A percentile compares a stretch with the other conserved stretches of the same genome.
phyloP scores from a whole-genome alignment of 1,139 yeast genomes.

The Lodderomyces theae region DNA sequence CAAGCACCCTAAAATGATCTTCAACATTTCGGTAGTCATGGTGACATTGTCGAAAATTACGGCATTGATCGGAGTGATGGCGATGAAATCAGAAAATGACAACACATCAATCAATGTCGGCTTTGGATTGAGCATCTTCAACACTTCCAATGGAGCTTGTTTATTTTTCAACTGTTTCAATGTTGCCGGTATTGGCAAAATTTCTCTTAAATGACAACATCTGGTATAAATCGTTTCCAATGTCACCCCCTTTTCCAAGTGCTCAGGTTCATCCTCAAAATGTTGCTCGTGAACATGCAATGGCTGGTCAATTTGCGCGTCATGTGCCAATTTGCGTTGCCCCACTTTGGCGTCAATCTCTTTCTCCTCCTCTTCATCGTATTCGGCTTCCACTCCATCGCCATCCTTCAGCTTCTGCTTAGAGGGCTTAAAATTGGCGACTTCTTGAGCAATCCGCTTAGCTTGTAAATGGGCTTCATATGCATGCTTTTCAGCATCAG shows the following conservation, averaged over 20 bases:
- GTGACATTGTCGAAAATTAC: slow-evolving; percentile 81
- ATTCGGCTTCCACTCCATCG: slow-evolving; percentile 20
- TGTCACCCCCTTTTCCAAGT: slow-evolving; percentile 14
- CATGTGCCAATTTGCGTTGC: slow-evolving; percentile 23
- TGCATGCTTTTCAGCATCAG: slow-evolving; percentile 70
- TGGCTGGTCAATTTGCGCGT: slow-evolving; percentile 51
- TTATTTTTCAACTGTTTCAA: slow-evolving; percentile 78
- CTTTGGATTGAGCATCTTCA: slow-evolving; percentile 80
- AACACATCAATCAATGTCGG: slow-evolving; percentile 88
- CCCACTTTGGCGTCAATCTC: slow-evolving; percentile 18
- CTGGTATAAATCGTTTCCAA: slow-evolving; percentile 80
- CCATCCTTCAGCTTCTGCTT: slow-evolving; percentile 11
- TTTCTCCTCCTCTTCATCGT: slow-evolving; percentile 18
- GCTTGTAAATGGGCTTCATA: slow-evolving; percentile 74
- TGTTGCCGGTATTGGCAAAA: slow-evolving; percentile 89
- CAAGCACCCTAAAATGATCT: slow-evolving; percentile 63
- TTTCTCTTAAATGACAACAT: slow-evolving; percentile 90
- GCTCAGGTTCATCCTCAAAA: slow-evolving; percentile 35
- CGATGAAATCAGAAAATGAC: slow-evolving; percentile 83
- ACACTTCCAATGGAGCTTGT: slow-evolving; percentile 67
- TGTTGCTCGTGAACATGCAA: slow-evolving; percentile 67
- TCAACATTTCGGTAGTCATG: slow-evolving; percentile 77
- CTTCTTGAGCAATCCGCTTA: slow-evolving; percentile 64
- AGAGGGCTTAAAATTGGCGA: slow-evolving; percentile 35
- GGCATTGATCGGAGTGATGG: slow-evolving; percentile 78